Evolutionary conservation across 2,329 filamentous ascomycete genomes (phyloP), one percentile per base, ranked within the genome.

Genomic region (Clarireedia paspali): DNA sequence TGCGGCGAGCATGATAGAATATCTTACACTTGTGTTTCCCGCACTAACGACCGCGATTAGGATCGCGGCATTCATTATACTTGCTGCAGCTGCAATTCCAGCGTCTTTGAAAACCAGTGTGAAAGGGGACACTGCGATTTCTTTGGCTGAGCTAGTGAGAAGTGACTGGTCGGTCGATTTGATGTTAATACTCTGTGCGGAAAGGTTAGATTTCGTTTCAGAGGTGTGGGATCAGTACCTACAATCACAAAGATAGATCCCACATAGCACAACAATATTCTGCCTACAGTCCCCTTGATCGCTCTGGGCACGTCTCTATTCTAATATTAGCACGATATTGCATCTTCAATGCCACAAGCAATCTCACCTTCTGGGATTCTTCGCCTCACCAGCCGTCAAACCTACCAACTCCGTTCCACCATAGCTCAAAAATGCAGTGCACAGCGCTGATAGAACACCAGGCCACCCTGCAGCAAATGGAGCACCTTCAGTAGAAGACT

Each of bases 201-300:
- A 46, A 23, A 46, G 12, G 5, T 14, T 40, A 12, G 4, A 42
- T 15, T 17, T 30, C 5, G 17, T 10, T 10, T 14, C 0, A 5
- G 5, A 30, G 10, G 10, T 10, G 15, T 2, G 26, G n/a, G 15
- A 15, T 5, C 3, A 36, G 6, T 17, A 40, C 48, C 5, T 27
- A 50, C 48, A 58, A 87, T 88, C 72, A 89, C 88, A 67, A 90
- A 81, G 42, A 85, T 86, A 6, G 79, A 80, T 44, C 85, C 85
- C 73, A 96, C 78, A 74, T 95, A 96, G 74, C 96, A 57, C 14
- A 94, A 77, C 6, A 85, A 82, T 66, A 95, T 95, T 65, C 91
- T 85, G 89, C 90, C 96, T 9, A 50, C n/a, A 20, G 95, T 89
- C 69, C 95, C 90, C 72, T 92, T 94, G 65, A 94, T 84, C 9